These are phyloP conservation scores for Russula lepida DNA, from an alignment of 768 basidiomycete species.

Conservation along the genomic window DNA sequence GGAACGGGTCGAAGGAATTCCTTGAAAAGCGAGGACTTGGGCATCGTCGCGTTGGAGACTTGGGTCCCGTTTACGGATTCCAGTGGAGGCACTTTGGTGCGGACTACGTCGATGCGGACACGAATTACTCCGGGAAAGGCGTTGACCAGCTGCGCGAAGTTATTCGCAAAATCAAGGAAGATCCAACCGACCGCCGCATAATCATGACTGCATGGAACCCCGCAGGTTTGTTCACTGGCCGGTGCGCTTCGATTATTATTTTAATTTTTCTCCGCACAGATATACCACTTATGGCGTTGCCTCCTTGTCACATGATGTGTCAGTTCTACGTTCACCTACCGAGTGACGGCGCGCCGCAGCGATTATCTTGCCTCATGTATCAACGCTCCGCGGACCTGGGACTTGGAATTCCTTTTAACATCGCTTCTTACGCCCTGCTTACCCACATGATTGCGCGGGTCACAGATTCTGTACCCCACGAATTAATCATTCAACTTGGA, in stretches of 20 bases:
- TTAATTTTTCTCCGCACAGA: slow-evolving; percentile 42
- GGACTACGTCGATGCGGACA: slow-evolving; percentile 63
- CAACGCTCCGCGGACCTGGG: slow-evolving; percentile 97
- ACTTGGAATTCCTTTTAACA: slow-evolving; percentile 97
- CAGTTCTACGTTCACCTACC: slow-evolving; percentile 98
- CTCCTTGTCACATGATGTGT: slow-evolving; percentile 98
- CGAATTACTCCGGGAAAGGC: slow-evolving; percentile 72
- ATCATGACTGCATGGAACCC: slow-evolving; percentile 98
- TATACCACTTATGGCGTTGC: slow-evolving; percentile 90
- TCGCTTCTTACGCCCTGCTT: slow-evolving; percentile 94
- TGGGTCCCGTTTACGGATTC: slow-evolving; percentile 96
- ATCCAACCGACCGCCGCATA: slow-evolving; percentile 90
- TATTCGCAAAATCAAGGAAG: slow-evolving; percentile 84
- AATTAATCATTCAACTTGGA: slow-evolving; percentile 91
- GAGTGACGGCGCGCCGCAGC: slow-evolving; percentile 44
- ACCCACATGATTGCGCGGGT: slow-evolving; percentile 97
- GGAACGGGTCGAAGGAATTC: slow-evolving; percentile 85
- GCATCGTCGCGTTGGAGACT: slow-evolving; percentile 80
- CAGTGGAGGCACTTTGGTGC: slow-evolving; percentile 97
- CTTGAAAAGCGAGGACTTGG: slow-evolving; percentile 77
- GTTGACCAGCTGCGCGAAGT: slow-evolving; percentile 90
- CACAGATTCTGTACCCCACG: slow-evolving; percentile 77
- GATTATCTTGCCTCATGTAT: slow-evolving; percentile 92
- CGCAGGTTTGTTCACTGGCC: slow-evolving; percentile 52
- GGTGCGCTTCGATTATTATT: not conserved